These are phyloP conservation scores for Annulohypoxylon truncatum DNA, from an alignment of 2,329 filamentous ascomycete species.

Conservation along the genomic window DNA sequence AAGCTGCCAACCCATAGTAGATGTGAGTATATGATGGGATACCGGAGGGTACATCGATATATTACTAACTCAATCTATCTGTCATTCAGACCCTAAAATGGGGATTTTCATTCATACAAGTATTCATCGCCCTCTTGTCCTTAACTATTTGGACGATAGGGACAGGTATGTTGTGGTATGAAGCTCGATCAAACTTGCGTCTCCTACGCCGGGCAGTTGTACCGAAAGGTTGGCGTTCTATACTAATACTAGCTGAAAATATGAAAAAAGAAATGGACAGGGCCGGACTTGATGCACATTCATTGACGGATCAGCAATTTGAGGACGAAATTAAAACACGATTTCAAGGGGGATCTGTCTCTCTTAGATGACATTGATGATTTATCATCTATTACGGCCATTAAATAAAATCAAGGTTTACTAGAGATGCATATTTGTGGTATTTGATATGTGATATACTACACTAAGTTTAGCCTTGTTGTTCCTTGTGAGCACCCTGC, in stretches of 20 bases:
- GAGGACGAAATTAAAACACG: conserved; percentile 32
- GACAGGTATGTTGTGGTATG: conserved; percentile 38
- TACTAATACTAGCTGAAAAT: conserved; percentile 30
- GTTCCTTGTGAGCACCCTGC: not conserved
- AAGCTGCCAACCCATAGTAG: conserved; percentile 37
- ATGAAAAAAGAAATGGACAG: conserved; percentile 31
- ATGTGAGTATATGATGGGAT: conserved; percentile 20
- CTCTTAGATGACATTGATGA: not conserved
- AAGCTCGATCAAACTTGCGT: conserved; percentile 28
- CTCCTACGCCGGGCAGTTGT: conserved; percentile 20
- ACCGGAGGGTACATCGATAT: not conserved
- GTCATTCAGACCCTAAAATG: conserved; percentile 39
- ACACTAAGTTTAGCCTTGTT: not conserved
- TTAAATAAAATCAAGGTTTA: not conserved
- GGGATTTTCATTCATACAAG: conserved; percentile 47
- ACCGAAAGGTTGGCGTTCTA: conserved; percentile 28
- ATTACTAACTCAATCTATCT: not conserved
- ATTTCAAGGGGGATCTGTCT: conserved; percentile 38
- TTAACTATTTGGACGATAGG: conserved; percentile 41
- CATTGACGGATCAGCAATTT: conserved; percentile 36
- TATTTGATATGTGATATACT: not conserved
- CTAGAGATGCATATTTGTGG: not conserved
- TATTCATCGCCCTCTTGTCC: conserved; percentile 28
- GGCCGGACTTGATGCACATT: conserved; percentile 26
- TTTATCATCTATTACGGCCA: too few species aligned